Evolutionary conservation across 2,329 filamentous ascomycete species (phyloP), one percentile per base, ranked within the genome.

Genomic region (Curvularia verruculosa): DNA sequence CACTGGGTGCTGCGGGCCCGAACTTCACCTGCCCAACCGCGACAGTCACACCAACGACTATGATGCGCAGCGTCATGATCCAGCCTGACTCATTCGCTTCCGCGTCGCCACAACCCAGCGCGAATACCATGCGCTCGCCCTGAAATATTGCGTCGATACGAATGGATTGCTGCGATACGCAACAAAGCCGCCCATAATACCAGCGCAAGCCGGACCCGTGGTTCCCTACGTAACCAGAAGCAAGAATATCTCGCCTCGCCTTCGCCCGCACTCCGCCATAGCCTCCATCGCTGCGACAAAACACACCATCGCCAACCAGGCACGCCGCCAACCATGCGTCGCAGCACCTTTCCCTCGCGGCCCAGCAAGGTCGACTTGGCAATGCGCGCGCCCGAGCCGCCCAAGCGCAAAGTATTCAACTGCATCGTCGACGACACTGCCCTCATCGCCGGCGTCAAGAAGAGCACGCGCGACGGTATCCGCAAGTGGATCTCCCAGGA

Each of bases 401-500:
- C 74, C 31, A 62, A 62, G 61, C 77, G 80, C 63, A 82, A 82
- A 73, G 67, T 82, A 55, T 82, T 83, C 77, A 82, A 82, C 74
- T 83, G 81, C 69, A 82, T 83, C 61, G 79, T 82, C 62, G 81
- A 83, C 66, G 81, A 83, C 63, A 80, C 78, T 19, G 81, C 81
- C 29, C 67, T 83, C 61, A 76, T 82, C 54, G 80, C 80, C 39
- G 81, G 81, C 56, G 79, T 81, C 47, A 82, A 82, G 75, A 80
- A 77, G 68, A 81, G 78, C 70, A 82, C 81, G 53, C 75, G 80
- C 61, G 81, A 83, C 65, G 81, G 81, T 50, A 81, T 83, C 60
- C 75, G 79, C 68, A 81, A 82, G 69, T 83, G 81, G 81, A 75
- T 82, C 37, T 75, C 77, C 56, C 79, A 79, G 59, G 80, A 78